Base-by-base conservation (phyloP, 1,284 basidiomycete species). In the Puccinia novopanici region DNA sequence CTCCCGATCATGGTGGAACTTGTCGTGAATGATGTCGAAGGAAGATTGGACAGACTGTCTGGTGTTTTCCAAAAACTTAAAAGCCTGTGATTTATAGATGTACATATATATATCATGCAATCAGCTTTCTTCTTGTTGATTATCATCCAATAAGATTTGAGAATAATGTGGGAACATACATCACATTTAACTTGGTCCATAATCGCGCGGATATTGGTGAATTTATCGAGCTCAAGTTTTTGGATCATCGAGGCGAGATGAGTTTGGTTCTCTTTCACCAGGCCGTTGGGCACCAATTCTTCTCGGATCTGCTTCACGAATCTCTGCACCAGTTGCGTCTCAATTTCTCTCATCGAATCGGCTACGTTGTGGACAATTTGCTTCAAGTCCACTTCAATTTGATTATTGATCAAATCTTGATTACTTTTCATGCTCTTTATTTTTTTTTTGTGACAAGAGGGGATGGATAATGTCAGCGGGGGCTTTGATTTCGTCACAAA, bases 391-490 rank as follows among this genome's bases (percentile, higher is more conserved):
- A 54, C 59, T 48, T 61, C 34, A 17, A 75, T 63, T 48, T 65
- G 74, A 50, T 75, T 61, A 15, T 63, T 40, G 4, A 75, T 55
- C 22, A 65, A 48, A 30, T 63, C 52, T 75, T 75, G 57, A 65
- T 61, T 75, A 27, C 24, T 52, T 65, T 63, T 61, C 74, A 75
- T 75, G n/a, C 59, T 52, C 74, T 75, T 73, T 52, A 30, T 8
- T 52, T 73, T 74, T 27, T 40, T 63, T 24, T 63, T 24, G 13
- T 30, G 12, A 54, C 10, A 22, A 34, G 15, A 71, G 34, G 8
- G 54, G 19, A 54, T 27, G 30, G 50, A 63, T 40, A 22, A 42
- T 42, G 34, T 63, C 37, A 63, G 22, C 17, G 19, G 61, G 19
- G 19, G 24, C 10, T 50, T 70, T 70, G 34, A 34, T 27, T 50